Percentiles rank a stretch among this genome's conserved stretches.
Evolutionary conservation across 768 basidiomycete species (phyloP).

Genomic region (Baorangia bicolor): DNA sequence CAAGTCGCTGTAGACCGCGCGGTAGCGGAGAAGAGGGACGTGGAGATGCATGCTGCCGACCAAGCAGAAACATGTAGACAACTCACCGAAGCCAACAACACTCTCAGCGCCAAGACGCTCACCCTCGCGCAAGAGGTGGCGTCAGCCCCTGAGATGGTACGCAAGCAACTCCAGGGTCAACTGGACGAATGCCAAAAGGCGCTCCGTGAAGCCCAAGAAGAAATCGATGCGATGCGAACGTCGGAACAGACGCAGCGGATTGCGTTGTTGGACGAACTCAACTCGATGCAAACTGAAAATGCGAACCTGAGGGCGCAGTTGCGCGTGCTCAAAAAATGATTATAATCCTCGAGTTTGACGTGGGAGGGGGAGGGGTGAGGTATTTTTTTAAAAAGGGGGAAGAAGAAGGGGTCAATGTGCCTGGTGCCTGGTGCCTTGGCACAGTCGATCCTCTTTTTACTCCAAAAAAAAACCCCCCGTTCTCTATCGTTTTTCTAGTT

Average conservation of each 20-base stretch:
- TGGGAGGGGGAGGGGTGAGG: not conserved
- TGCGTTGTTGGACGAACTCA: conserved; percentile 86
- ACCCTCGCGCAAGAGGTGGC: conserved; percentile 41
- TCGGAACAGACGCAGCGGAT: conserved; percentile 82
- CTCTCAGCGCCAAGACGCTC: conserved; percentile 69
- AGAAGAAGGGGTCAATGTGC: too few species aligned
- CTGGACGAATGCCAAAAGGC: conserved; percentile 59
- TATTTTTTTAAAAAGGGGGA: not conserved
- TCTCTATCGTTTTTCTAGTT: not conserved
- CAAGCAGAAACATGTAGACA: conserved; percentile 74
- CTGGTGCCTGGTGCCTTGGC: conserved; percentile 4
- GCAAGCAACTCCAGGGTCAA: conserved; percentile 63
- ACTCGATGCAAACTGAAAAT: conserved; percentile 80
- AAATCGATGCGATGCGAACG: conserved; percentile 63
- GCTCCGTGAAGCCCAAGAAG: conserved; percentile 63
- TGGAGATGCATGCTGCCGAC: conserved; percentile 67
- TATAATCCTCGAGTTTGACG: not conserved
- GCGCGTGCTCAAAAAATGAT: conserved; percentile 47
- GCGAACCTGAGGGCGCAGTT: conserved; percentile 66
- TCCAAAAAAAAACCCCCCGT: not conserved
- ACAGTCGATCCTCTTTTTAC: not conserved
- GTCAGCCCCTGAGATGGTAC: conserved; percentile 42
- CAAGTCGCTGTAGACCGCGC: conserved; percentile 62
- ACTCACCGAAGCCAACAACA: conserved; percentile 76
- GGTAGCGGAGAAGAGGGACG: conserved; percentile 58